Conservation (phyloP, 345 rosid genomes). For the Odontarrhena argentea region DNA sequence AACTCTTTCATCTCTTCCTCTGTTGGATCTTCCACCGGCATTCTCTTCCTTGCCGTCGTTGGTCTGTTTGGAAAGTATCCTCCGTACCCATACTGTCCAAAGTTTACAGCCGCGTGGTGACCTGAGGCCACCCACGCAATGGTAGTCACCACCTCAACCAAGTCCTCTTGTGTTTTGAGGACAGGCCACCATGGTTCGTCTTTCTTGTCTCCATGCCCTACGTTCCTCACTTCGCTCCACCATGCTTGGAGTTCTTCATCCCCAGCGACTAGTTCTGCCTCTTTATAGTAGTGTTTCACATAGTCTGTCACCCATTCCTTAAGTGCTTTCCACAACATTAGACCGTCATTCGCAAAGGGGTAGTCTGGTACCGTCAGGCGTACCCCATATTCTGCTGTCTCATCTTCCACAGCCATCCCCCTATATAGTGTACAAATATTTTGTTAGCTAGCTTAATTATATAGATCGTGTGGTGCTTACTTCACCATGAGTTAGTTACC, state of each 20-base stretch:
- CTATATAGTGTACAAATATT: background rate
- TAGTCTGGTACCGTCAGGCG: constrained; percentile 39
- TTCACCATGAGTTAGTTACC: constrained; percentile 11
- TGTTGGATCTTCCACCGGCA: constrained; percentile 41
- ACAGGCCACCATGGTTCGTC: constrained; percentile 48
- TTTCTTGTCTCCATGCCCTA: constrained; percentile 43
- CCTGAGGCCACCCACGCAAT: constrained; percentile 46
- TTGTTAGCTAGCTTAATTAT: background rate
- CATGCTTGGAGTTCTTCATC: constrained; percentile 43
- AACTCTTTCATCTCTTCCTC: constrained; percentile 36
- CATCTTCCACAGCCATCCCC: constrained; percentile 41
- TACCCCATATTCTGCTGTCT: constrained; percentile 35
- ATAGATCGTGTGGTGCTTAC: background rate
- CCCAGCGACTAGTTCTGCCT: constrained; percentile 10
- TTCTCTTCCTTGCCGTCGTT: constrained; percentile 34
- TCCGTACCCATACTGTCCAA: constrained; percentile 44
- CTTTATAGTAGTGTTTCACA: constrained; percentile 38
- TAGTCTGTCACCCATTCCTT: constrained; percentile 44
- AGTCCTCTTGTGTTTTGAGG: constrained; percentile 39
- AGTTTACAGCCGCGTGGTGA: constrained; percentile 46
- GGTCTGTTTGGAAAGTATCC: constrained; percentile 47
- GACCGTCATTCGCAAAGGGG: constrained; percentile 43
- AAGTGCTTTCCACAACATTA: constrained; percentile 41
- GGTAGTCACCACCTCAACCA: constrained; percentile 33
- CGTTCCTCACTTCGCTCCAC: constrained; percentile 41